Evolutionary conservation across 1,139 yeast genomes (phyloP).

Genomic region (Blastobotrys petasosporus): DNA sequence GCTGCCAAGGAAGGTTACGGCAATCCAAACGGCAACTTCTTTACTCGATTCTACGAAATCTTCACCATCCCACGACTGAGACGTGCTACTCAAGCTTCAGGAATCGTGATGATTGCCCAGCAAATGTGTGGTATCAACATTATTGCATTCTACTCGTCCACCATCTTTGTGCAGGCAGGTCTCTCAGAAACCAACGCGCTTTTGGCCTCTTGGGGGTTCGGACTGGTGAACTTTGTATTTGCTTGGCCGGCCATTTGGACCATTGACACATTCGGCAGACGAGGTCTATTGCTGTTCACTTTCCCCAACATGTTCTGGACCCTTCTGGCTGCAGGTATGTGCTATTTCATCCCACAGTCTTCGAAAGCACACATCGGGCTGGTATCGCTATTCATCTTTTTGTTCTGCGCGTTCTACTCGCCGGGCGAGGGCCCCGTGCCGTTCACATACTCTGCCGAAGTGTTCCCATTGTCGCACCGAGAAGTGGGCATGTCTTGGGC

Average conservation of each 20-base stretch:
- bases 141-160: constrained; percentile 60
- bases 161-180: constrained; percentile 65
- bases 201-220: constrained; percentile 82
- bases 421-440: constrained; percentile 91
- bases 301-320: constrained; percentile 71
- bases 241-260: constrained; percentile 82
- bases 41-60: constrained; percentile 40
- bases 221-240: constrained; percentile 71
- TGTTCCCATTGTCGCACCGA: constrained; percentile 77
- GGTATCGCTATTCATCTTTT: constrained; percentile 64
- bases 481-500: constrained; percentile 84
- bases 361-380: constrained; percentile 54
- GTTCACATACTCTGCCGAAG: constrained; percentile 83
- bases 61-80: constrained; percentile 69
- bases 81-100: constrained; percentile 74
- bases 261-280: constrained; percentile 74
- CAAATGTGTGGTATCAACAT: constrained; percentile 91
- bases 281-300: constrained; percentile 61
- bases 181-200: constrained; percentile 57
- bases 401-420: constrained; percentile 69
- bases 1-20: too few species aligned
- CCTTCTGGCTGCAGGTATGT: constrained; percentile 66
- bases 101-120: constrained; percentile 60
- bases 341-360: constrained; percentile 57
- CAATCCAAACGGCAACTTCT: too few species aligned